phyloP scores from a whole-genome alignment of 805 yeast species.

The Saccharomycopsis amapae region DNA sequence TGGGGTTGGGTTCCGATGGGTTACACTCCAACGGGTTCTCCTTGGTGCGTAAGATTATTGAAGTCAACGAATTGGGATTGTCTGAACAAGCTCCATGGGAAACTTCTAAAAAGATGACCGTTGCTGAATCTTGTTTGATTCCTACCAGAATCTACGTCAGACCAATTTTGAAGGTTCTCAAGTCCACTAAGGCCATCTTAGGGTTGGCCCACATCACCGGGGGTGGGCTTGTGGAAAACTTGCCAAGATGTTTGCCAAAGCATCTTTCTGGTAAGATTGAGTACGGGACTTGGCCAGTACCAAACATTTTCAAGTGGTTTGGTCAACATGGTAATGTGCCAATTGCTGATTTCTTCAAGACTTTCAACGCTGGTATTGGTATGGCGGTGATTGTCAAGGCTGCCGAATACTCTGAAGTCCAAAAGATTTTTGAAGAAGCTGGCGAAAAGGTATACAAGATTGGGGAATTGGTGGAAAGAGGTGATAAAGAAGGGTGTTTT shows the following conservation, averaged over 20 bases:
- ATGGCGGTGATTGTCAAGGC: slow-evolving; percentile 15
- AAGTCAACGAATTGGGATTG: slow-evolving; percentile 65
- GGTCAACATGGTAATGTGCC: slow-evolving; percentile 91
- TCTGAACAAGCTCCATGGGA: slow-evolving; percentile 78
- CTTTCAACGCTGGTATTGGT: slow-evolving; percentile 83
- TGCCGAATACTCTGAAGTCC: slow-evolving; percentile 36
- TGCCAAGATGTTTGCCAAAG: slow-evolving; percentile 89
- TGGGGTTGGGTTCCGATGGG: slow-evolving; percentile 89
- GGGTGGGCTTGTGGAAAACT: slow-evolving; percentile 94
- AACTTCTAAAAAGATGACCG: slow-evolving; percentile 44
- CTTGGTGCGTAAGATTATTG: slow-evolving; percentile 85
- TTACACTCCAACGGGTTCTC: slow-evolving; percentile 97
- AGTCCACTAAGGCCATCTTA: slow-evolving; percentile 41
- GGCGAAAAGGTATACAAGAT: slow-evolving; percentile 72
- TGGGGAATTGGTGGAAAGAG: slow-evolving; percentile 49
- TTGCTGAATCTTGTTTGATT: slow-evolving; percentile 78
- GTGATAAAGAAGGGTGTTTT: slow-evolving; percentile 50
- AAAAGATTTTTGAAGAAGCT: slow-evolving; percentile 45
- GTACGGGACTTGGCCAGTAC: slow-evolving; percentile 73
- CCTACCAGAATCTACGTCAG: slow-evolving; percentile 96
- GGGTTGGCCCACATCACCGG: slow-evolving; percentile 98
- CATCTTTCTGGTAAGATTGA: slow-evolving; percentile 76
- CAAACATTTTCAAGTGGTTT: slow-evolving; percentile 89
- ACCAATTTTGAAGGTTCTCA: slow-evolving; percentile 71
- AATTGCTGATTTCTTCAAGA: slow-evolving; percentile 71